A percentile compares a stretch with the other conserved stretches of the same genome.
Evolutionary conservation across 306 rosid species (phyloP).

Genomic region (Astragalus glycyphyllos): DNA sequence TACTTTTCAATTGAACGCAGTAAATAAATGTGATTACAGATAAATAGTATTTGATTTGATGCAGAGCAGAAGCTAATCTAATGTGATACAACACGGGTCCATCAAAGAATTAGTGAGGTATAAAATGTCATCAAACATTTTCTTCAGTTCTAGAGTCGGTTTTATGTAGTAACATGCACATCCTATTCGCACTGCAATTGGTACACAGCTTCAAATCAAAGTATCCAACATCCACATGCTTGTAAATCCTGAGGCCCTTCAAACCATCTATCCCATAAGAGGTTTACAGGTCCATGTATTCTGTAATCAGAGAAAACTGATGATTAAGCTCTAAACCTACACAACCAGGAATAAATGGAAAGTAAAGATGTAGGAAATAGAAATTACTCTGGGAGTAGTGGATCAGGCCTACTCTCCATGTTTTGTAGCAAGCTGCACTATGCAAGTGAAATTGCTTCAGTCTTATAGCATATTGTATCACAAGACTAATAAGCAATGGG

Average conservation of each 20-base stretch:
- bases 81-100: slow-evolving; percentile 16
- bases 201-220: slow-evolving; percentile 54
- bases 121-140: slow-evolving; percentile 36
- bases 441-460: slow-evolving; percentile 41
- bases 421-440: slow-evolving; percentile 58
- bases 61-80: slow-evolving; percentile 38
- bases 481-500: slow-evolving; percentile 5
- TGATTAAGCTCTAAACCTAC: slow-evolving; percentile 29
- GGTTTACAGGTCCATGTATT: slow-evolving; percentile 65
- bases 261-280: slow-evolving; percentile 81
- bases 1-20: slow-evolving; percentile 41
- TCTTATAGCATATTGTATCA: slow-evolving; percentile 3
- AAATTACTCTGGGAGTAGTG: slow-evolving; percentile 74
- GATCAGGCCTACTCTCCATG: slow-evolving; percentile 64
- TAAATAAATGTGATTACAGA: slow-evolving; percentile 42
- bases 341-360: slow-evolving; percentile 15
- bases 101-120: slow-evolving; percentile 24
- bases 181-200: slow-evolving; percentile 35
- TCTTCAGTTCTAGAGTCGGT: slow-evolving; percentile 28
- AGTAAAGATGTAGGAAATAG: slow-evolving; percentile 38
- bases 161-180: slow-evolving; percentile 37
- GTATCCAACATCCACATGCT: slow-evolving; percentile 72
- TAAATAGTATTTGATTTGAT: background rate
- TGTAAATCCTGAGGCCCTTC: slow-evolving; percentile 75
- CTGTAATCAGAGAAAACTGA: slow-evolving; percentile 49